A percentile compares a stretch with the other conserved stretches of the same genome.
Evolutionary conservation across 2,329 filamentous ascomycete genomes (phyloP).

Genomic region (Neonectria sp.): DNA sequence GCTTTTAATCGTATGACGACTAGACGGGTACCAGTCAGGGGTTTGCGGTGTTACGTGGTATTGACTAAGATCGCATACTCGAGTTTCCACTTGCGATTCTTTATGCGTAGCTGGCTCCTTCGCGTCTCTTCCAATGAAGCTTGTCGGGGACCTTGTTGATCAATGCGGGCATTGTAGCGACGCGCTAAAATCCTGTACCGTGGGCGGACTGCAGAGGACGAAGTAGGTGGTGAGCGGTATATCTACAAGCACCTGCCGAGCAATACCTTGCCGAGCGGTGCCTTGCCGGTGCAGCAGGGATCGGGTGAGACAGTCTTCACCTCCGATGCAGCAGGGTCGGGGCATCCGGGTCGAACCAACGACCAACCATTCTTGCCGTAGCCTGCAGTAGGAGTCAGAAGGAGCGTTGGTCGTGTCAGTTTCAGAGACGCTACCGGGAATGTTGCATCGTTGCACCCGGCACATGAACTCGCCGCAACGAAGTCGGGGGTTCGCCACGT

Average conservation of each 20-base stretch:
- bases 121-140: background rate
- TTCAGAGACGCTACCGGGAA: background rate
- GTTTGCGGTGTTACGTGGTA: too few relatives aligned
- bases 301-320: background rate
- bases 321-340: too few relatives aligned
- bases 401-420: constrained; percentile 5
- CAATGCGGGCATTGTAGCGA: background rate
- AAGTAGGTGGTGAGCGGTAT: background rate
- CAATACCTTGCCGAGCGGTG: too few relatives aligned
- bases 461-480: background rate
- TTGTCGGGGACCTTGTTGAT: background rate
- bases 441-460: background rate
- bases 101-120: background rate
- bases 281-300: background rate
- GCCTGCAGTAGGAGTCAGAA: background rate
- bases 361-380: background rate
- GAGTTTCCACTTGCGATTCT: background rate
- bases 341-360: background rate
- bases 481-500: constrained; percentile 1
- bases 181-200: background rate
- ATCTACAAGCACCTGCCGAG: background rate
- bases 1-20: too few relatives aligned
- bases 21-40: too few relatives aligned
- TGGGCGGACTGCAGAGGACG: too few relatives aligned
- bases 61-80: too few relatives aligned